Conservation (phyloP, 2,329 filamentous ascomycete species). For the Penicillium sp. region DNA sequence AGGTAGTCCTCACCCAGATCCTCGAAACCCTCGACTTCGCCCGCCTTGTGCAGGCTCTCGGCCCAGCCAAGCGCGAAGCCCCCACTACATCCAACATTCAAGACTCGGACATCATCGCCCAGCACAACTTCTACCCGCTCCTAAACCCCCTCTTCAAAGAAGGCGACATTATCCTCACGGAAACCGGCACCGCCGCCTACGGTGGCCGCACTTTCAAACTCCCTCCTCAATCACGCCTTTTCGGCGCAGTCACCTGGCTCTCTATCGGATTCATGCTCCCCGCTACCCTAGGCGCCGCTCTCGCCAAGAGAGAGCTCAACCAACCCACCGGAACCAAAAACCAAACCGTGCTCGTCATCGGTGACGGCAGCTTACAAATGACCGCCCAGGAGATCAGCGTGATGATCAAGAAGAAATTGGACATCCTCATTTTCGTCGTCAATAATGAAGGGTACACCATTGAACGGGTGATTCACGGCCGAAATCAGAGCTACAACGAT, state of each 20-base stretch:
- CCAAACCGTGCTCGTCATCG: conserved; percentile 55
- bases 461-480: conserved; percentile 53
- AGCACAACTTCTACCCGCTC: conserved; percentile 46
- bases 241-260: conserved; percentile 52
- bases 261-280: conserved; percentile 58
- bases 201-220: conserved; percentile 49
- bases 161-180: conserved; percentile 52
- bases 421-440: conserved; percentile 48
- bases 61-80: conserved; percentile 12
- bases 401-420: conserved; percentile 52
- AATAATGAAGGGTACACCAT: conserved; percentile 58
- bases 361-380: conserved; percentile 61
- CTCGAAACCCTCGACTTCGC: conserved; percentile 55
- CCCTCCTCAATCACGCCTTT: conserved; percentile 44
- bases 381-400: conserved; percentile 61
- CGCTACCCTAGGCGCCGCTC: conserved; percentile 50
- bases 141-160: conserved; percentile 44
- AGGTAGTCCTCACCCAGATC: conserved; percentile 67
- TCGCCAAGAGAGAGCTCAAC: conserved; percentile 40
- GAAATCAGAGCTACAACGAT: conserved; percentile 51
- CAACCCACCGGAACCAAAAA: conserved; percentile 21
- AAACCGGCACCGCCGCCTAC: conserved; percentile 54
- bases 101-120: conserved; percentile 40
- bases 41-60: conserved; percentile 47
- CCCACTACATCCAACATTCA: conserved; percentile 33